Percentiles rank a stretch among this genome's conserved stretches.
These are phyloP conservation scores for Zymoseptoria ardabiliae DNA, from an alignment of 2,329 filamentous ascomycete genomes.

Conservation along the genomic window DNA sequence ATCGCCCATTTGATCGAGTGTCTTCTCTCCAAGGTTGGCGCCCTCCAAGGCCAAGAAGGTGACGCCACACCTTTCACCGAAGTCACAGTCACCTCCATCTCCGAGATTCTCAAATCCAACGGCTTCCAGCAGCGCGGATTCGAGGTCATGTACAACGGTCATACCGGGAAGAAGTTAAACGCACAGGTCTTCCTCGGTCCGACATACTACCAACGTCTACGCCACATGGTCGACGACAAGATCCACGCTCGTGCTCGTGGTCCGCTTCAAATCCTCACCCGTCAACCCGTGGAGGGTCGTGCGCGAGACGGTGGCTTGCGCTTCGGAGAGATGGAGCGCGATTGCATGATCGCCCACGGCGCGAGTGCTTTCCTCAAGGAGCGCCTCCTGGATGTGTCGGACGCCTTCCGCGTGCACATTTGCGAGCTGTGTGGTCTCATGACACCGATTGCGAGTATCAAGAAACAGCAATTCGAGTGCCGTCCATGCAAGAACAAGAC, in stretches of 20 bases:
- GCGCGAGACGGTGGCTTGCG: conserved; percentile 94
- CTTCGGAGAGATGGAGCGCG: conserved; percentile 99
- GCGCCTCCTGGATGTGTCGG: conserved; percentile 91
- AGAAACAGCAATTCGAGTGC: conserved; percentile 94
- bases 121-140: conserved; percentile 97
- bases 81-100: conserved; percentile 91
- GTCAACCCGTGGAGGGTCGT: conserved; percentile 96
- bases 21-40: conserved; percentile 90
- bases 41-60: conserved; percentile 88
- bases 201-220: conserved; percentile 96
- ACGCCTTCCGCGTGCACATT: conserved; percentile 95
- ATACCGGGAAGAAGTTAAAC: conserved; percentile 87
- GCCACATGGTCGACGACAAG: conserved; percentile 99
- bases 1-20: conserved; percentile 99
- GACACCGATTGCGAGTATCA: conserved; percentile 97
- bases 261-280: conserved; percentile 91
- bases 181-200: conserved; percentile 95
- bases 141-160: conserved; percentile 97
- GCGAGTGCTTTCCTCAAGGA: conserved; percentile 96
- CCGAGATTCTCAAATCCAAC: conserved; percentile 73
- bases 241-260: conserved; percentile 98
- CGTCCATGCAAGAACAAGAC: conserved; percentile 99
- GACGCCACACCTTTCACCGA: conserved; percentile 98
- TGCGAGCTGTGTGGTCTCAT: conserved; percentile 98
- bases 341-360: conserved; percentile 99